Base-by-base conservation (phyloP, 331 rosid genomes). In the Telfairia occidentalis region DNA sequence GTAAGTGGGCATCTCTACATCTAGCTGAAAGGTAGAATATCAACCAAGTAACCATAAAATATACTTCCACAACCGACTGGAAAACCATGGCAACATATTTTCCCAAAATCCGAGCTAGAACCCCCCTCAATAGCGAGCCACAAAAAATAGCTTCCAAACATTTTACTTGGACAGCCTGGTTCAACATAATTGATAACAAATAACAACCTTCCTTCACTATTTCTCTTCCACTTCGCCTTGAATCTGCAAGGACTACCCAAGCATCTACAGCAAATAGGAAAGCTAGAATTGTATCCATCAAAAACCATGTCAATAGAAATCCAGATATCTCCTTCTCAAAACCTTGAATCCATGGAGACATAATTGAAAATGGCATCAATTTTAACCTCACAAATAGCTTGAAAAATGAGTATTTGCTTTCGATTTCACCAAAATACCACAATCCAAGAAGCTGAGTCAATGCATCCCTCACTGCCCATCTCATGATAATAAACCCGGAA, bases 401-500 rank as follows among this genome's bases (percentile, higher is more conserved):
- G 80, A 95, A 95, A 50, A 95, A 90, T 2, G 98, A 91, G 77
- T 88, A 91, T 80, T 91, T 96, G 78, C 90, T 97, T 77, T 91
- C 96, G 42, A 95, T 91, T 61, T 95, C 96, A 11, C 96, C 92
- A 34, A 95, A 95, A 80, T 91, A 95, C 96, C 98, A 95, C 59
- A 91, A 73, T 0, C 98, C 98, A 2, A 95, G 83, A 78, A 95
- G 86, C 89, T 95, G 98, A 54, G 98, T 95, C 65, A 95, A 73
- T 5, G 98, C 98, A 37, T 95, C 98, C 81, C 98, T 86, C 65
- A 95, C 93, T 11, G 98, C 97, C 98, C 98, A 95, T 71, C 89
- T 87, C 90, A 91, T 86, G 40, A 95, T 80, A 81, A 95, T 89
- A 80, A 90, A 90, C 45, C 97, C 96, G 2, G 96, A 88, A 40